Conservation (phyloP, 1,284 basidiomycete species). For the Apiotrichum laibachii region DNA sequence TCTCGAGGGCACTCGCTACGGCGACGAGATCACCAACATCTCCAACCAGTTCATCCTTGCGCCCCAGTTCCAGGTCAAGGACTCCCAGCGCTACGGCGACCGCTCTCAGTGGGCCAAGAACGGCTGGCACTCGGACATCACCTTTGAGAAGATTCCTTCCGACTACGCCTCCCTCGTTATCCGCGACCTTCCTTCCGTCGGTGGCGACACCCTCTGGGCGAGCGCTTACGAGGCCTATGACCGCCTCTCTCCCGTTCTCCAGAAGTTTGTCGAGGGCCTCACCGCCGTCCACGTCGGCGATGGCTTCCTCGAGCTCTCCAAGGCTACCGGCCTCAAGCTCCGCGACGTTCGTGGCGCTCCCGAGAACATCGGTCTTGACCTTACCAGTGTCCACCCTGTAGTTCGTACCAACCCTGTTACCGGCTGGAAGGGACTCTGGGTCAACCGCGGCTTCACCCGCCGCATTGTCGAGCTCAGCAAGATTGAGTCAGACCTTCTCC, state of each 20-base stretch:
- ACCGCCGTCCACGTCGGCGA: slow-evolving; percentile 60
- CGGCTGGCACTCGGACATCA: slow-evolving; percentile 61
- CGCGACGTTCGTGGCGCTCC: slow-evolving; percentile 56
- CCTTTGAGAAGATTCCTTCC: slow-evolving; percentile 64
- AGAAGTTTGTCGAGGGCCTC: slow-evolving; percentile 60
- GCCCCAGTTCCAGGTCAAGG: slow-evolving; percentile 23
- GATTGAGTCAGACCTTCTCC: slow-evolving; percentile 56
- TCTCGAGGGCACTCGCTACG: slow-evolving; percentile 49
- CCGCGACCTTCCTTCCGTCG: slow-evolving; percentile 57
- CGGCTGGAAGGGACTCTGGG: slow-evolving; percentile 72
- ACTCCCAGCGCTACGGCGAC: slow-evolving; percentile 12
- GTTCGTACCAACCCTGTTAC: slow-evolving; percentile 56
- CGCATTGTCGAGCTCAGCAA: slow-evolving; percentile 61
- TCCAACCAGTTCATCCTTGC: slow-evolving; percentile 49
- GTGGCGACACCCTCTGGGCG: slow-evolving; percentile 55
- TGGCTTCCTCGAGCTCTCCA: slow-evolving; percentile 55
- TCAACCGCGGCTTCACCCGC: slow-evolving; percentile 63
- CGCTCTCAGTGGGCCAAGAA: slow-evolving; percentile 65
- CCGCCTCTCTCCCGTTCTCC: slow-evolving; percentile 59
- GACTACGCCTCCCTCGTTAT: slow-evolving; percentile 63
- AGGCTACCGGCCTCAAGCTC: slow-evolving; percentile 47
- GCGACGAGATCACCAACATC: slow-evolving; percentile 58
- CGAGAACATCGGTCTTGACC: slow-evolving; percentile 59
- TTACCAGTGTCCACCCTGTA: slow-evolving; percentile 64
- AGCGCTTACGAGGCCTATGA: slow-evolving; percentile 65